These are phyloP conservation scores for Oemleria cerasiformis DNA, from an alignment of 306 rosid genomes.

Conservation along the genomic window DNA sequence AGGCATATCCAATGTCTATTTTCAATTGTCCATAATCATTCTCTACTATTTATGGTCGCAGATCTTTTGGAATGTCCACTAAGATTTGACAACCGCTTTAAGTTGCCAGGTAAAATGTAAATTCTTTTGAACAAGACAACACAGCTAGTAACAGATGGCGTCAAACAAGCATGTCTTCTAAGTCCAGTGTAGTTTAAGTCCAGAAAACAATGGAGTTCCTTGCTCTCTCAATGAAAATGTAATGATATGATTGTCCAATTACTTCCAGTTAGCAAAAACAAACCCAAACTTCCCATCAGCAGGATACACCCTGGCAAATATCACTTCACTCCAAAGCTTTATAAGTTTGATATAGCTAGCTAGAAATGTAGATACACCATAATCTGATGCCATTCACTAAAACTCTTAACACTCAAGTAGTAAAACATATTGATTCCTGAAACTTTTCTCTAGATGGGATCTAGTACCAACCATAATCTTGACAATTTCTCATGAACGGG, in stretches of 20 bases:
- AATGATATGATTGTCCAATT: not conserved
- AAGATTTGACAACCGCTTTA: not conserved
- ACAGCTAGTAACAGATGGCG: not conserved
- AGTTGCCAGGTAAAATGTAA: not conserved
- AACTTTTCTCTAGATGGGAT: not conserved
- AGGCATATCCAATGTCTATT: not conserved
- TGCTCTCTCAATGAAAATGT: not conserved
- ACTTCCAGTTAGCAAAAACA: not conserved
- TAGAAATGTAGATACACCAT: no score
- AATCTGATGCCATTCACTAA: not conserved
- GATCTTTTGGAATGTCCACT: not conserved
- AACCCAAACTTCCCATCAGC: slow-evolving; percentile 6
- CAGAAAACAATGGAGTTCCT: not conserved
- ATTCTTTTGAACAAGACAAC: not conserved
- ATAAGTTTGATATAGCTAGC: no score
- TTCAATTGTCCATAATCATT: not conserved
- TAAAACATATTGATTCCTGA: not conserved
- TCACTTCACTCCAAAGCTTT: not conserved
- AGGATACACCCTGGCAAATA: not conserved
- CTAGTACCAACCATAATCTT: not conserved
- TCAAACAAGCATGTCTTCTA: not conserved
- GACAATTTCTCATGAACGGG: not conserved
- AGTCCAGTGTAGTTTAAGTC: not conserved
- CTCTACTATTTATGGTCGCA: not conserved
- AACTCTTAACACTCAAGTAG: not conserved